Evolutionary conservation across 768 basidiomycete species (phyloP).

Genomic region (Naganishia kalamii): DNA sequence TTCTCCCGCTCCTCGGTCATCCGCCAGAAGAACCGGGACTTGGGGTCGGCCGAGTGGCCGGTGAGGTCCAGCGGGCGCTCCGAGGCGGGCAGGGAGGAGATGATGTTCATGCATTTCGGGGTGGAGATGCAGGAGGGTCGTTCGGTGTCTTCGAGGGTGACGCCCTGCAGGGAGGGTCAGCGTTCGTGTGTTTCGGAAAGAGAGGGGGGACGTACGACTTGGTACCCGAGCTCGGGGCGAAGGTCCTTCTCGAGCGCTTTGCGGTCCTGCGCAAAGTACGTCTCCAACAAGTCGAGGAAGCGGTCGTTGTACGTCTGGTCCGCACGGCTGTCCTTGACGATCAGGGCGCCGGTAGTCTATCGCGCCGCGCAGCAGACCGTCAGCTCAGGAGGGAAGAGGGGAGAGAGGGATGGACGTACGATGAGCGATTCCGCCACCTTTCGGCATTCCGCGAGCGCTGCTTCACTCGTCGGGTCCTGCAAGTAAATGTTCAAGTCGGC

Average conservation of each 20-base stretch:
- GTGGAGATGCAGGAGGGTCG: conserved; percentile 57
- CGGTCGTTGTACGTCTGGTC: conserved; percentile 69
- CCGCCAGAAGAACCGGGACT: conserved; percentile 60
- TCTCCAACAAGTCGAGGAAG: conserved; percentile 85
- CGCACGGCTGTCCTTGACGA: conserved; percentile 78
- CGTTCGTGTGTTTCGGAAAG: background rate
- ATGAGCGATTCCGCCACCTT: conserved; percentile 13
- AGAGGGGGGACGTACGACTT: conserved; percentile 47
- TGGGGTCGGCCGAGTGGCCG: conserved; percentile 69
- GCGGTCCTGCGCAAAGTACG: conserved; percentile 76
- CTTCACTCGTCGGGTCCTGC: background rate
- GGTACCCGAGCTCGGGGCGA: conserved; percentile 59
- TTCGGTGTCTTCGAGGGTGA: conserved; percentile 94
- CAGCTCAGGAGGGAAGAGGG: background rate
- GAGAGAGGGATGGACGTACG: background rate
- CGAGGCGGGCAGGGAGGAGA: conserved; percentile 63
- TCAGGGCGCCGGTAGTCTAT: conserved; percentile 68
- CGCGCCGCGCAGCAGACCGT: background rate
- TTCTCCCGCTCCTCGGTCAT: conserved; percentile 16
- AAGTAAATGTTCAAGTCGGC: conserved; percentile 7
- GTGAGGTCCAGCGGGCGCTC: conserved; percentile 73
- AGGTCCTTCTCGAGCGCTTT: conserved; percentile 65
- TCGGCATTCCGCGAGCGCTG: conserved; percentile 10
- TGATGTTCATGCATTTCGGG: conserved; percentile 73
- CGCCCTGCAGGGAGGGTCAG: conserved; percentile 52